Evolutionary conservation across 495 filamentous ascomycete genomes (phyloP), one percentile per base, ranked within the genome.

Genomic region (Aspergillus bertholletiae): DNA sequence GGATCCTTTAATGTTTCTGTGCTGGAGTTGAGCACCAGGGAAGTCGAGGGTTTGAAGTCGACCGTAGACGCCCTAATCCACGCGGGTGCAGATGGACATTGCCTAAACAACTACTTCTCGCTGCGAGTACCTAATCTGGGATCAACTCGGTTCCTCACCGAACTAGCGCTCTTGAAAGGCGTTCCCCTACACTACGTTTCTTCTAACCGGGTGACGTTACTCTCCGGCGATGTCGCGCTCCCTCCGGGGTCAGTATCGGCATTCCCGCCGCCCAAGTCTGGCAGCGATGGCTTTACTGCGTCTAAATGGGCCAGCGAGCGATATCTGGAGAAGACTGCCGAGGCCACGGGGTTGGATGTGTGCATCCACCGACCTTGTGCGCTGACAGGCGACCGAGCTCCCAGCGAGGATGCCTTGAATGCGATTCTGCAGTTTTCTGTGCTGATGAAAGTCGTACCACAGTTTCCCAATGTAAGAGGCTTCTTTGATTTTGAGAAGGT

Each of bases 271-370:
- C 49, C 34, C 8, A 26, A 32, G 4, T 9, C 21, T 28, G 49
- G 49, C 20, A 8, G 15, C n/a, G 12, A 23, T 17, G 49, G 49
- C 32, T 51, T 22, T 22, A 28, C 24, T n/a, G 32, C 49, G 18
- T 12, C 34, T 5, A 51, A 51, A 41, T 51, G 49, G 49, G 49
- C 49, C 49, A 51, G 49, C 49, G 49, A 51, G 35, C 13, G 32
- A 4, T 27, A 23, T 21, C 49, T 51, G n/a, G 32, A 51, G 18
- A n/a, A 41, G 1, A 7, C 26, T 9, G 5, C 5, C 5, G 8
- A 23, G 13, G 4, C 18, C 11, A 9, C 18, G 32, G 34, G 49
- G 5, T 11, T 51, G 7, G 3, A 15, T 8, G 34, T 41, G 15
- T 41, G 17, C 4, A 35, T 51, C 21, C 35, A 51, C 21, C 49